Conservation (phyloP, 352 stramenopile species). For the Globisporangium parvum region DNA sequence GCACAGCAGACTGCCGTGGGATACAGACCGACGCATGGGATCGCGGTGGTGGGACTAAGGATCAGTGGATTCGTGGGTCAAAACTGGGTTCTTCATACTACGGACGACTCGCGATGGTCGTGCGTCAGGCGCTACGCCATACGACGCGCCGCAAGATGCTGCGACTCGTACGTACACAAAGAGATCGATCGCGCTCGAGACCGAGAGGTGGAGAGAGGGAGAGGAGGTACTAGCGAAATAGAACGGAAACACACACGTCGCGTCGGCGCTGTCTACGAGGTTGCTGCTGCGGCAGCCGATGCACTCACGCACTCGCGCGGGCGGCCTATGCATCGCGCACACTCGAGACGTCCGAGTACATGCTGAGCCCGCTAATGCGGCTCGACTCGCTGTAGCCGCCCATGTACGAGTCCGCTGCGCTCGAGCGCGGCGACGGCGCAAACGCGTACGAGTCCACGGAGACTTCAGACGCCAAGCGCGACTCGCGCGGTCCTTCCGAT, state of each 20-base stretch:
- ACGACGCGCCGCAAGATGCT: not conserved
- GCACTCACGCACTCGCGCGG: not conserved
- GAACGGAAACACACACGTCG: not conserved
- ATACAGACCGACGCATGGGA: too few relatives aligned
- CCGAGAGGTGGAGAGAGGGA: not conserved
- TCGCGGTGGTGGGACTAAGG: too few relatives aligned
- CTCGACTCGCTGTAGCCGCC: slow-evolving; percentile 45
- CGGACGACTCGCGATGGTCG: too few relatives aligned
- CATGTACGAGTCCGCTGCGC: slow-evolving; percentile 56
- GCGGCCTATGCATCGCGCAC: not conserved
- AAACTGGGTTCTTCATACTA: slow-evolving; percentile 11
- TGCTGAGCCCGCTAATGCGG: slow-evolving; percentile 58
- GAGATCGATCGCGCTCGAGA: not conserved
- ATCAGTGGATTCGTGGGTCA: slow-evolving; percentile 7
- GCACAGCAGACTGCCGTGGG: too few relatives aligned
- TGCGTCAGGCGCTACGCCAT: too few relatives aligned
- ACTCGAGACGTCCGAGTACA: slow-evolving; percentile 20
- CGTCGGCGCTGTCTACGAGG: not conserved
- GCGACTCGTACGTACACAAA: not conserved
- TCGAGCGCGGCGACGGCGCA: slow-evolving; percentile 42
- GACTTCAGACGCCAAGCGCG: slow-evolving; percentile 50
- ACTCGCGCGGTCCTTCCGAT: slow-evolving; percentile 32
- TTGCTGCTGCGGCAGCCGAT: not conserved
- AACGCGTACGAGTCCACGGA: slow-evolving; percentile 75
- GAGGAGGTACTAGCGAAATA: not conserved